Conservation (phyloP, 108 stramenopile species). For the Aureococcus anophagefferens region DNA sequence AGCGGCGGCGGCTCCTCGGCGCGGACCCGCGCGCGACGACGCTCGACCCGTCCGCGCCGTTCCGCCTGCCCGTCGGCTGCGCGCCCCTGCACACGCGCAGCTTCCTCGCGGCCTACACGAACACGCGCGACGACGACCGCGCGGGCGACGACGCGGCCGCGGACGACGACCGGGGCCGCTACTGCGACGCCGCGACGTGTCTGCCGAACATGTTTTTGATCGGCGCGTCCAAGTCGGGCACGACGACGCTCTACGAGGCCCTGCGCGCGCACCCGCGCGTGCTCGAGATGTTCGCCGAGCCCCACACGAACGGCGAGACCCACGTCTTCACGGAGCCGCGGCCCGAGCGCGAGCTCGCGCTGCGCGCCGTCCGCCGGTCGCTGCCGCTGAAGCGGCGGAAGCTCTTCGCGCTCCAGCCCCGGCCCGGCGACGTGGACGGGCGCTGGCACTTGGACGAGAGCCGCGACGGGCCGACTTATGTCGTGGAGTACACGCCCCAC, state of each 20-base stretch:
- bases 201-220: background rate
- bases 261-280: background rate
- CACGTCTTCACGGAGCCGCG: background rate
- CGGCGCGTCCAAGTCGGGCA: background rate
- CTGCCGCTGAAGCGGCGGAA: no score
- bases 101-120: background rate
- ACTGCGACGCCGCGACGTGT: background rate
- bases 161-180: background rate
- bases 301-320: background rate
- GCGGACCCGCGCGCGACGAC: no score
- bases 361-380: no score
- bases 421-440: no score
- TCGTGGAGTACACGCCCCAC: background rate
- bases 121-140: background rate
- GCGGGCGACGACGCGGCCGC: background rate
- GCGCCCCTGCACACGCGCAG: background rate
- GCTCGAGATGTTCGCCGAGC: background rate
- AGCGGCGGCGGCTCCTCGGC: no score
- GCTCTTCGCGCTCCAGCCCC: no score
- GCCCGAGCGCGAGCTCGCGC: background rate
- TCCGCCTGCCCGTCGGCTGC: background rate
- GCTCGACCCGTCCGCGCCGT: background rate
- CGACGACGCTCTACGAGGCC: background rate
- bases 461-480: background rate
- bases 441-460: no score